phyloP scores from a whole-genome alignment of 108 stramenopile species.

The Aurantiochytrium sp. region DNA sequence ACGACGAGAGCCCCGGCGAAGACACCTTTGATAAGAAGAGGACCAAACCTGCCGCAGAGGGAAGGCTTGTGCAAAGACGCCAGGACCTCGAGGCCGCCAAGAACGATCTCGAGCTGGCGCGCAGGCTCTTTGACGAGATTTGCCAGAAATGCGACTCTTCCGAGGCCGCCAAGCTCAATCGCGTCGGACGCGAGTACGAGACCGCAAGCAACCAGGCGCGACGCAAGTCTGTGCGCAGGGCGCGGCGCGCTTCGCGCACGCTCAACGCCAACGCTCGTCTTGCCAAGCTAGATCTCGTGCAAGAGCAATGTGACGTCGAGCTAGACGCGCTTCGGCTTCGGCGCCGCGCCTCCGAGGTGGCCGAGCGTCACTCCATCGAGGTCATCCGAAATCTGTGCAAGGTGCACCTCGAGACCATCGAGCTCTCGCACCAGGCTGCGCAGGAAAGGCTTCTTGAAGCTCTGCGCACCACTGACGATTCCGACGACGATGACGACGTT shows the following conservation, averaged over 20 bases:
- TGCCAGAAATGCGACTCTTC: neutral
- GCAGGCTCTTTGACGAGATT: neutral
- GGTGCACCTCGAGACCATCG: neutral
- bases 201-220: neutral
- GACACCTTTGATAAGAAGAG: no score
- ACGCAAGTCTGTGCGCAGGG: neutral
- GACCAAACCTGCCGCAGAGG: neutral
- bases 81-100: neutral
- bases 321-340: neutral
- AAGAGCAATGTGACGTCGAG: neutral
- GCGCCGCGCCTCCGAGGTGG: neutral
- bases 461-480: neutral
- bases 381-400: neutral
- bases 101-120: neutral
- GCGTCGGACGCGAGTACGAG: neutral
- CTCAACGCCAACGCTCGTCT: neutral
- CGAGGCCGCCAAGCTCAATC: neutral
- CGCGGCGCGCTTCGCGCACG: neutral
- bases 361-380: neutral
- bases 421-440: neutral
- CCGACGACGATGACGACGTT: neutral
- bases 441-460: neutral
- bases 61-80: neutral
- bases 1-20: no score
- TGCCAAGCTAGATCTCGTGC: neutral